phyloP scores from a whole-genome alignment of 805 yeast genomes.

The Candida takata region DNA sequence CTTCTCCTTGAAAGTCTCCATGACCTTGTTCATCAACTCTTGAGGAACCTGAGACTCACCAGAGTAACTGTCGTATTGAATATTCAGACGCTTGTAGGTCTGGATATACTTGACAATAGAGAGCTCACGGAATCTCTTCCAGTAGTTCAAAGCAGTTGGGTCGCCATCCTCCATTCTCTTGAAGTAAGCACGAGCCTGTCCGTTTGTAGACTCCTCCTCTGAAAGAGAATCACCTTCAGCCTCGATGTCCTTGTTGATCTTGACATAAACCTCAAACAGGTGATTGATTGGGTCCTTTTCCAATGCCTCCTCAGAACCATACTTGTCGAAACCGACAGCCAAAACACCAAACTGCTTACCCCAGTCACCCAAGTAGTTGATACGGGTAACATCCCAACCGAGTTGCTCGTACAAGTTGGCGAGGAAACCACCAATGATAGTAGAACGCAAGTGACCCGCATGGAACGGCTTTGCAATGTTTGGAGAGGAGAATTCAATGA shows the following conservation, averaged over 20 bases:
- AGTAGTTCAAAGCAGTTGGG: conserved; percentile 61
- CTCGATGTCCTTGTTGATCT: conserved; percentile 70
- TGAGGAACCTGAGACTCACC: conserved; percentile 93
- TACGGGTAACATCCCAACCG: conserved; percentile 89
- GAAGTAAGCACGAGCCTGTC: conserved; percentile 82
- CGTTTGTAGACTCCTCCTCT: conserved; percentile 52
- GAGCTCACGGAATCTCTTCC: conserved; percentile 87
- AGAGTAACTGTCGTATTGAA: conserved; percentile 78
- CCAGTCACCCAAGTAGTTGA: conserved; percentile 98
- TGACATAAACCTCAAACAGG: conserved; percentile 89
- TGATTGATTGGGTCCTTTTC: conserved; percentile 84
- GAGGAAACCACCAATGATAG: conserved; percentile 95
- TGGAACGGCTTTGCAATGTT: conserved; percentile 99
- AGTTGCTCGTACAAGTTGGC: conserved; percentile 82
- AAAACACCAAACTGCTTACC: conserved; percentile 97
- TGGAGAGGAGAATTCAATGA: conserved; percentile 94
- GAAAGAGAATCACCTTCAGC: conserved; percentile 43
- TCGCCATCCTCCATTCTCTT: conserved; percentile 93
- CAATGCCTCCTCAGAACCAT: conserved; percentile 73
- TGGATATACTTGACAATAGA: conserved; percentile 79
- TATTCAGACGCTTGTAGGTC: conserved; percentile 90
- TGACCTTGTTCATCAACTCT: conserved; percentile 60
- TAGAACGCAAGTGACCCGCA: conserved; percentile 97
- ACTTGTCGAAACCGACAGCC: conserved; percentile 86
- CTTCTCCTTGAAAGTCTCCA: conserved; percentile 54